Conservation (phyloP, 768 basidiomycete species). For the Pleurotus tuoliensis region DNA sequence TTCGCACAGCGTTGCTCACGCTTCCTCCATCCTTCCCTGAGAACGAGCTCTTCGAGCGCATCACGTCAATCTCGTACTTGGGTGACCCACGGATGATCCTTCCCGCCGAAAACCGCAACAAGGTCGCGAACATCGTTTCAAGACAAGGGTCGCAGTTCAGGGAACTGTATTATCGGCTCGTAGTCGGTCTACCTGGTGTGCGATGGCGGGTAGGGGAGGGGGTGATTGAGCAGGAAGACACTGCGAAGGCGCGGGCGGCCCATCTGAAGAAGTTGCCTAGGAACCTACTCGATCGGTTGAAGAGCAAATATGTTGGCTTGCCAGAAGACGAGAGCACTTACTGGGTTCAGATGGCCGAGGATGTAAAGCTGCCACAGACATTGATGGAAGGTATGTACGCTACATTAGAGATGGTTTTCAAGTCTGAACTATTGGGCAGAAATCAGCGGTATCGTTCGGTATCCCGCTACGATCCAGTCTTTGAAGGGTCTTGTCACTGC, state of each 20-base stretch:
- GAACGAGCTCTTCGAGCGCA: constrained; percentile 75
- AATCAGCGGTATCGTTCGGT: constrained; percentile 71
- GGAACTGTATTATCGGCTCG: constrained; percentile 80
- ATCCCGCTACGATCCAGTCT: constrained; percentile 81
- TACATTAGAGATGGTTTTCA: neutral
- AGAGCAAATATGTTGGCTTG: constrained; percentile 34
- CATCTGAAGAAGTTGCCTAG: constrained; percentile 79
- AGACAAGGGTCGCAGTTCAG: constrained; percentile 81
- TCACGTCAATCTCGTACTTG: constrained; percentile 81
- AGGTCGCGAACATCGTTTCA: constrained; percentile 90
- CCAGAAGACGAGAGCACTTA: constrained; percentile 66
- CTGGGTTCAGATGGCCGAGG: constrained; percentile 69
- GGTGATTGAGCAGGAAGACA: constrained; percentile 71
- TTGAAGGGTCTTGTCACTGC: constrained; percentile 85
- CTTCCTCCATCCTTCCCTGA: constrained; percentile 83
- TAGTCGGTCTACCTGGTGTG: constrained; percentile 75
- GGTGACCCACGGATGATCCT: constrained; percentile 94
- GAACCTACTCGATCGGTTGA: constrained; percentile 55
- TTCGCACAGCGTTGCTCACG: constrained; percentile 85
- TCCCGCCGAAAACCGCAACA: constrained; percentile 91
- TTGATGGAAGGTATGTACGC: constrained; percentile 48
- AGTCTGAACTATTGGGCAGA: constrained; percentile 38
- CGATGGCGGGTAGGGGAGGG: constrained; percentile 55
- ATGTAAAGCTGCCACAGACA: constrained; percentile 49
- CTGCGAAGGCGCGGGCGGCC: constrained; percentile 60